Evolutionary conservation across 495 filamentous ascomycete species (phyloP).

Genomic region (Aspergillus sparsus): DNA sequence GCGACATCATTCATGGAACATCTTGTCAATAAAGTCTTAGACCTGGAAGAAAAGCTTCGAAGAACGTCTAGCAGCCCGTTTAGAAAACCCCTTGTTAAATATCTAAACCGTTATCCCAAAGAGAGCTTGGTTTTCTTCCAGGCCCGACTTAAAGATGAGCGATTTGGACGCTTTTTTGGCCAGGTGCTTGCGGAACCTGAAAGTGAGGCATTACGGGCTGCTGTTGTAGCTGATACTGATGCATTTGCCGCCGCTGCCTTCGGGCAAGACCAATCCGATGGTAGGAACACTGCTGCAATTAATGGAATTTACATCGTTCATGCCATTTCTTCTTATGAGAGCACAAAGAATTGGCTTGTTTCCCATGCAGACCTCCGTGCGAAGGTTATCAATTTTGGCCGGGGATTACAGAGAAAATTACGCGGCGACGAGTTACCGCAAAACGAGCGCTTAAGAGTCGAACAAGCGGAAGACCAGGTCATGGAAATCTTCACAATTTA

Average conservation of each 20-base stretch:
- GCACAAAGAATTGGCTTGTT: conserved; percentile 70
- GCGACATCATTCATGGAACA: conserved; percentile 88
- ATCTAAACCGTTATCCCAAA: conserved; percentile 87
- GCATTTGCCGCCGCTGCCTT: conserved; percentile 65
- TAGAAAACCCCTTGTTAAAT: conserved; percentile 87
- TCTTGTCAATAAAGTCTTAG: conserved; percentile 83
- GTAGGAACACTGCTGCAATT: conserved; percentile 73
- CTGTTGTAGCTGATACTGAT: conserved; percentile 71
- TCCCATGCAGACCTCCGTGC: conserved; percentile 71
- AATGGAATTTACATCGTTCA: conserved; percentile 85
- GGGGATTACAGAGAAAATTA: conserved; percentile 71
- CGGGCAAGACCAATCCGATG: conserved; percentile 55
- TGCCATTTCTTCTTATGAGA: conserved; percentile 59
- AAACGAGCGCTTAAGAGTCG: conserved; percentile 76
- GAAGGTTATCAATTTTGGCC: conserved; percentile 66
- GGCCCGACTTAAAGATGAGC: conserved; percentile 72
- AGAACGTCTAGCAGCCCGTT: conserved; percentile 94
- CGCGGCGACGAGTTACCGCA: conserved; percentile 67
- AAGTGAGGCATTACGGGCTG: conserved; percentile 72
- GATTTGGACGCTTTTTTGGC: conserved; percentile 90
- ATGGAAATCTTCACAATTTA: conserved; percentile 84
- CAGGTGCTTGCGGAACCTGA: conserved; percentile 80
- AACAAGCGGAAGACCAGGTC: conserved; percentile 85
- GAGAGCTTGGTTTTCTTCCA: conserved; percentile 82
- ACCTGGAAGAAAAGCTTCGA: conserved; percentile 81